A percentile compares a stretch with the other conserved stretches of the same genome.
phyloP scores from a whole-genome alignment of 2,329 filamentous ascomycete species.

The Neonectria neomacrospora region DNA sequence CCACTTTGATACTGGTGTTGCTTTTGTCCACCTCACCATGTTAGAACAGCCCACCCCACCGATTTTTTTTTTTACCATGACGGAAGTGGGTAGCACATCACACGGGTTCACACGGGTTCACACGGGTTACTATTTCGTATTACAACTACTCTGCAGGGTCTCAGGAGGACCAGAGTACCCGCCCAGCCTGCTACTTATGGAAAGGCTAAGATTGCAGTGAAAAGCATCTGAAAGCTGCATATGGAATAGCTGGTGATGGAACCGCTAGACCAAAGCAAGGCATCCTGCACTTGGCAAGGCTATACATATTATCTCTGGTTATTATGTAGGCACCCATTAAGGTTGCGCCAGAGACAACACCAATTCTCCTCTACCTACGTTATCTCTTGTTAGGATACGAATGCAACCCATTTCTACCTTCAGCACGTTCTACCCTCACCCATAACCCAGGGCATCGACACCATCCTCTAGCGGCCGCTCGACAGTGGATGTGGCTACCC shows the following conservation, averaged over 20 bases:
- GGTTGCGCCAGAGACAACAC: background rate
- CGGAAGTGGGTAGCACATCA: constrained; percentile 33
- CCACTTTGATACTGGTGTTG: background rate
- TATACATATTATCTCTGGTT: too few relatives aligned
- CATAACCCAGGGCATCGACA: background rate
- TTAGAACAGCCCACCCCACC: constrained; percentile 23
- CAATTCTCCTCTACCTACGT: too few relatives aligned
- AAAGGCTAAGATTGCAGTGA: too few relatives aligned
- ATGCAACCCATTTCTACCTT: background rate
- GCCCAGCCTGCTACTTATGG: too few relatives aligned
- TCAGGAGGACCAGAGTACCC: too few relatives aligned
- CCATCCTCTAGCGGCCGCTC: background rate
- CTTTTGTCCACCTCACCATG: constrained; percentile 5
- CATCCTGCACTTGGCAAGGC: too few relatives aligned
- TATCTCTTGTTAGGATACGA: too few relatives aligned
- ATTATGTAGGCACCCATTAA: background rate
- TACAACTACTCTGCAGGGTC: constrained; percentile 9
- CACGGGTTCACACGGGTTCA: constrained; percentile 25
- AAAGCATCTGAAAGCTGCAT: too few relatives aligned
- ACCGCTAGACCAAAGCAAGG: too few relatives aligned
- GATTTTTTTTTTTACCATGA: constrained; percentile 43
- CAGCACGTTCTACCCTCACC: background rate
- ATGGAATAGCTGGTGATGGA: too few relatives aligned
- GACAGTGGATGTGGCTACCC: background rate
- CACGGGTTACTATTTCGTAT: constrained; percentile 9